phyloP scores from a whole-genome alignment of 768 basidiomycete genomes.

The Paxillus rubicundulus region DNA sequence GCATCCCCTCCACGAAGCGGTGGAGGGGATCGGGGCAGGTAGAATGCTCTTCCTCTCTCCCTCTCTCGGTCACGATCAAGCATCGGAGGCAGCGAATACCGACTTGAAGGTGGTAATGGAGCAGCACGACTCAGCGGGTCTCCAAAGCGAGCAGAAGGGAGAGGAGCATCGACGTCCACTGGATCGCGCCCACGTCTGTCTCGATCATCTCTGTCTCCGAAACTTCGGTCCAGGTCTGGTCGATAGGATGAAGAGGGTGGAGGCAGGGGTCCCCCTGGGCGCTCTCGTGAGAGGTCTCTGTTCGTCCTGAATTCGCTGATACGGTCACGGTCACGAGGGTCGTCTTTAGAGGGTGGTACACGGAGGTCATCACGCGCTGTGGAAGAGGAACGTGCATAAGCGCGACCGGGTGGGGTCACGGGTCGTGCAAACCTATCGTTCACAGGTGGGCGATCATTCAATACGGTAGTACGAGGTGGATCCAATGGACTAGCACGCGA shows the following conservation, averaged over 20 bases:
- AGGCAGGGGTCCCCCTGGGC: slow-evolving; percentile 21
- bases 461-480: slow-evolving; percentile 1
- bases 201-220: slow-evolving; percentile 29
- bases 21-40: slow-evolving; percentile 32
- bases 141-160: slow-evolving; percentile 34
- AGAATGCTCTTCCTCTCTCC: slow-evolving; percentile 28
- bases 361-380: slow-evolving; percentile 36
- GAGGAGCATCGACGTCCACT: slow-evolving; percentile 34
- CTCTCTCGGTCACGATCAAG: slow-evolving; percentile 32
- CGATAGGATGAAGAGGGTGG: slow-evolving; percentile 31
- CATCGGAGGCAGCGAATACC: slow-evolving; percentile 29
- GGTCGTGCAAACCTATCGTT: slow-evolving; percentile 16
- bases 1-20: slow-evolving; percentile 22
- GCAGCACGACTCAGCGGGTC: slow-evolving; percentile 28
- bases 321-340: slow-evolving; percentile 29
- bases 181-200: slow-evolving; percentile 40
- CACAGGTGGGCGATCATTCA: slow-evolving; percentile 14
- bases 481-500: slow-evolving; percentile 14
- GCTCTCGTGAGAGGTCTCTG: slow-evolving; percentile 38
- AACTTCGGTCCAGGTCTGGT: slow-evolving; percentile 37
- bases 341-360: slow-evolving; percentile 28
- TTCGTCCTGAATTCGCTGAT: slow-evolving; percentile 21
- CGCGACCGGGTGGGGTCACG: slow-evolving; percentile 5
- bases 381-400: slow-evolving; percentile 23
- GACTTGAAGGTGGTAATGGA: slow-evolving; percentile 9